Evolutionary conservation across 2,329 filamentous ascomycete genomes (phyloP).

Genomic region (Beauveria bassiana): DNA sequence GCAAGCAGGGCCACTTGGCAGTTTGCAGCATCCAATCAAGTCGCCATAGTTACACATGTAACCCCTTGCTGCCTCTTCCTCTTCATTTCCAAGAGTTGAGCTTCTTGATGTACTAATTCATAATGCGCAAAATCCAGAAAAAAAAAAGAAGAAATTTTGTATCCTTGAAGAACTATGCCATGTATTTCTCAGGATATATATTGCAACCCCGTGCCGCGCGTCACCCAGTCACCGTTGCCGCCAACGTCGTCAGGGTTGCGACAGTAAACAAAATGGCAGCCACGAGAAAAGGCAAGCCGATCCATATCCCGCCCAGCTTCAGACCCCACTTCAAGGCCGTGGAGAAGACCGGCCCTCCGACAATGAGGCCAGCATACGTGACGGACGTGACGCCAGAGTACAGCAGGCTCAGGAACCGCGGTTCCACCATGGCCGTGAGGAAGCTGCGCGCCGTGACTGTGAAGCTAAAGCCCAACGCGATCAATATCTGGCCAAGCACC

Average conservation of each 20-base stretch:
- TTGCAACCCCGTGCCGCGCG: too few relatives aligned
- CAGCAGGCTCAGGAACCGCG: slow-evolving; percentile 10
- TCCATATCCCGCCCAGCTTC: background rate
- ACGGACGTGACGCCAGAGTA: slow-evolving; percentile 14
- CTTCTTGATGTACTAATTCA: too few relatives aligned
- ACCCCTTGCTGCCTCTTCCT: too few relatives aligned
- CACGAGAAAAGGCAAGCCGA: background rate
- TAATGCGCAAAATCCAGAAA: too few relatives aligned
- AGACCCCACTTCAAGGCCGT: slow-evolving; percentile 10
- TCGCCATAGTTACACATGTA: too few relatives aligned
- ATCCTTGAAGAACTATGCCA: too few relatives aligned
- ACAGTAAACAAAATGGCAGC: background rate
- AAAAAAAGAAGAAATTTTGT: too few relatives aligned
- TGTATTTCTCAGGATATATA: too few relatives aligned
- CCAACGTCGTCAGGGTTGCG: background rate
- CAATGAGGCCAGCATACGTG: slow-evolving; percentile 7
- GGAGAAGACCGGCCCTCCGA: slow-evolving; percentile 9
- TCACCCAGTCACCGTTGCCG: too few relatives aligned
- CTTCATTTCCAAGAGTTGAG: too few relatives aligned
- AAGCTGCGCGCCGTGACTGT: slow-evolving; percentile 13
- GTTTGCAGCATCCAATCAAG: too few relatives aligned
- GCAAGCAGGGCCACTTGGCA: too few relatives aligned
- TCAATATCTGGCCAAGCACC: slow-evolving; percentile 9
- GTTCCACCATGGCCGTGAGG: slow-evolving; percentile 13
- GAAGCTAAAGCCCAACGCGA: slow-evolving; percentile 12